Percentiles rank a stretch among this genome's conserved stretches.
Evolutionary conservation across 495 filamentous ascomycete species (phyloP).

Genomic region (Aspergillus steynii): DNA sequence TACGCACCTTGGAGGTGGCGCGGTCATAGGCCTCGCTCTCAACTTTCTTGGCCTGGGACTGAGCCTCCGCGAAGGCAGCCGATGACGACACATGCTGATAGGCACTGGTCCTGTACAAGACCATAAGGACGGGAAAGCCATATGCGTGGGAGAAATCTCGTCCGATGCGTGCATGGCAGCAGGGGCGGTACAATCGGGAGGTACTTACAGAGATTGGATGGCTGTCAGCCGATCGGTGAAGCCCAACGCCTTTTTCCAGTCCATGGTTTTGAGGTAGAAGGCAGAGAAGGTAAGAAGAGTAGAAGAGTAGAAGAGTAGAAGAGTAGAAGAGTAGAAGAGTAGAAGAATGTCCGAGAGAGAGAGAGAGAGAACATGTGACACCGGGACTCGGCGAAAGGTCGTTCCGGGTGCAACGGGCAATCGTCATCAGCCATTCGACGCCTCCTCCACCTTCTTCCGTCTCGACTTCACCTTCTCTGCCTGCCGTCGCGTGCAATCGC

Average conservation of each 20-base stretch:
- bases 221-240: slow-evolving; percentile 54
- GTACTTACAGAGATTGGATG: slow-evolving; percentile 48
- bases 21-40: slow-evolving; percentile 44
- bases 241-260: slow-evolving; percentile 41
- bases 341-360: no score
- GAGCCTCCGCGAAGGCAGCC: slow-evolving; percentile 41
- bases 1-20: slow-evolving; percentile 42
- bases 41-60: slow-evolving; percentile 37
- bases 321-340: no score
- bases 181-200: no score
- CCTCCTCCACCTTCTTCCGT: not conserved
- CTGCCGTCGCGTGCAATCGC: not conserved
- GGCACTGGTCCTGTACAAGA: slow-evolving; percentile 41
- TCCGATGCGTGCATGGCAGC: not conserved
- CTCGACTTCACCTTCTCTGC: not conserved
- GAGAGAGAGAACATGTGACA: not conserved
- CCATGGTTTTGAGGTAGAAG: slow-evolving; percentile 23
- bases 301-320: no score
- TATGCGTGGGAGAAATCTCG: not conserved
- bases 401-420: not conserved
- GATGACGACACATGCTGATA: slow-evolving; percentile 42
- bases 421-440: not conserved
- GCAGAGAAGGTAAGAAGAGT: not conserved
- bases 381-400: not conserved
- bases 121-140: not conserved